Evolutionary conservation across 2,329 filamentous ascomycete genomes (phyloP).

Genomic region (Lomentospora prolificans): DNA sequence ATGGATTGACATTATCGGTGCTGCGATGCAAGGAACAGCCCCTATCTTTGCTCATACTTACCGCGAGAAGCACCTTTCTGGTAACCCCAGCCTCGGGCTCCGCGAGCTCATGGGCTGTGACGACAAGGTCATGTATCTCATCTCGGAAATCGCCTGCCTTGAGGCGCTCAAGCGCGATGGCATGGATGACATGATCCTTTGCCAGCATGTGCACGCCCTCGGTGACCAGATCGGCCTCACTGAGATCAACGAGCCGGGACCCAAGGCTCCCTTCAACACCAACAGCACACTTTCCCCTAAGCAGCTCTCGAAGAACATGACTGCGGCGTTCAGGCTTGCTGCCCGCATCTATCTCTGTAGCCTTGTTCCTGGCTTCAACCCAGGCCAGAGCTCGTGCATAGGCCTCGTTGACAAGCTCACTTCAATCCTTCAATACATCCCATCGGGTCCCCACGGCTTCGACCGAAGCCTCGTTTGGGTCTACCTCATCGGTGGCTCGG

Average conservation of each 20-base stretch:
- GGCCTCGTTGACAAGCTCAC: constrained; percentile 71
- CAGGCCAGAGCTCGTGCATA: constrained; percentile 61
- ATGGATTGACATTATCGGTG: constrained; percentile 96
- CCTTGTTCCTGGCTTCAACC: constrained; percentile 79
- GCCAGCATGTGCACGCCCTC: constrained; percentile 80
- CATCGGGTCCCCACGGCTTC: constrained; percentile 69
- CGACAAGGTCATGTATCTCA: constrained; percentile 93
- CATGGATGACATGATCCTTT: constrained; percentile 78
- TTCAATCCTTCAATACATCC: constrained; percentile 69
- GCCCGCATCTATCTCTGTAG: constrained; percentile 96
- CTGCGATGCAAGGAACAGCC: constrained; percentile 79
- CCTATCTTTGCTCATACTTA: constrained; percentile 93
- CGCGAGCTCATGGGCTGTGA: constrained; percentile 96
- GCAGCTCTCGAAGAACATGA: constrained; percentile 81
- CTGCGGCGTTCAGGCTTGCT: constrained; percentile 79
- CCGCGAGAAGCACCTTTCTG: constrained; percentile 79
- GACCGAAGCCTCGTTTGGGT: constrained; percentile 92
- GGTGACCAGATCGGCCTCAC: constrained; percentile 78
- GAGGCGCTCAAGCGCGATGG: constrained; percentile 77
- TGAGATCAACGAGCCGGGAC: constrained; percentile 52
- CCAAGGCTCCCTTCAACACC: constrained; percentile 51
- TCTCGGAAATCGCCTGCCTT: constrained; percentile 93
- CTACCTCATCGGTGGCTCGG: constrained; percentile 74
- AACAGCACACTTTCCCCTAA: constrained; percentile 71
- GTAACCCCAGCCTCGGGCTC: constrained; percentile 58